These are phyloP conservation scores for Chlorociboria aeruginascens DNA, from an alignment of 495 filamentous ascomycete species.

Conservation along the genomic window DNA sequence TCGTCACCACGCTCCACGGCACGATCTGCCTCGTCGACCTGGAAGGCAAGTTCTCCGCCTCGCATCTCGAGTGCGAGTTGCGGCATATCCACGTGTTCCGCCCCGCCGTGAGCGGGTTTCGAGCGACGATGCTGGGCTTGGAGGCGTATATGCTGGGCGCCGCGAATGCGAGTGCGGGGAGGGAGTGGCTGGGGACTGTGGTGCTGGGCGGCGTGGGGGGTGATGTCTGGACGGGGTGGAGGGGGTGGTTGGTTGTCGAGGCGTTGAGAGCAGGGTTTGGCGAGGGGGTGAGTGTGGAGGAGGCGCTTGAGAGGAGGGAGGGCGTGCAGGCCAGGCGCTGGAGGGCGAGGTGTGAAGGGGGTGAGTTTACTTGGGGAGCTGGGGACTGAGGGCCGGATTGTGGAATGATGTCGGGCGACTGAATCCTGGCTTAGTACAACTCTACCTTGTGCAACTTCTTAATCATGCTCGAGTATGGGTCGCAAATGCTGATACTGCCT, in stretches of 20 bases:
- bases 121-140: constrained; percentile 22
- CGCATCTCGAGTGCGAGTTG: constrained; percentile 29
- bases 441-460: too few relatives aligned
- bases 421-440: background rate
- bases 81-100: constrained; percentile 11
- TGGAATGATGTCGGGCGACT: background rate
- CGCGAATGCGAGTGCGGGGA: constrained; percentile 26
- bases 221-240: constrained; percentile 29
- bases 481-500: too few relatives aligned
- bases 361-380: constrained; percentile 18
- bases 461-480: background rate
- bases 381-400: background rate
- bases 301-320: constrained; percentile 40
- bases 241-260: constrained; percentile 36
- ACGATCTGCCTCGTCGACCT: constrained; percentile 62
- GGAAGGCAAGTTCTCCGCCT: constrained; percentile 52
- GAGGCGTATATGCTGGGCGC: constrained; percentile 38
- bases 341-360: constrained; percentile 22
- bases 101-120: constrained; percentile 8
- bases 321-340: constrained; percentile 26
- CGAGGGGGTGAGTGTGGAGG: constrained; percentile 38
- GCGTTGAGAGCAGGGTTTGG: constrained; percentile 33
- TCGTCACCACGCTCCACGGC: constrained; percentile 44
- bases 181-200: constrained; percentile 38
- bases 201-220: constrained; percentile 27